A percentile compares a stretch with the other conserved stretches of the same genome.
Evolutionary conservation across 495 filamentous ascomycete genomes (phyloP).

Genomic region (Annulohypoxylon bovei): DNA sequence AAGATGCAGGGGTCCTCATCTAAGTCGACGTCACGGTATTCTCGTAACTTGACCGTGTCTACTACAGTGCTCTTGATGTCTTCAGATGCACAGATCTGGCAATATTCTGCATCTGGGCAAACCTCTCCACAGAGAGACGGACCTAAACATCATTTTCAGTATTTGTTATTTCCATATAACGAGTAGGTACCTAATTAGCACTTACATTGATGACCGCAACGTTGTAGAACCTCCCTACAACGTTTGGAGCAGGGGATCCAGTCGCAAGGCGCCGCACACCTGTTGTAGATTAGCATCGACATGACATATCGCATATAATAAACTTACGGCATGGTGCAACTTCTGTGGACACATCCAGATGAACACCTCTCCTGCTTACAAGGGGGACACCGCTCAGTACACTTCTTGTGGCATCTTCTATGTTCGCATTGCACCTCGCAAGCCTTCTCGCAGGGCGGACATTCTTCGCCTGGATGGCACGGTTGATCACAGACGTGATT

Average conservation of each 20-base stretch:
- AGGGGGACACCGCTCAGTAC: slow-evolving; percentile 69
- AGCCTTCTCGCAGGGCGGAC: slow-evolving; percentile 60
- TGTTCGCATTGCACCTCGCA: slow-evolving; percentile 71
- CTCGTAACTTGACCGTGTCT: slow-evolving; percentile 61
- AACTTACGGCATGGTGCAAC: slow-evolving; percentile 64
- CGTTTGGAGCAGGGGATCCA: slow-evolving; percentile 70
- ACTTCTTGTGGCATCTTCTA: slow-evolving; percentile 64
- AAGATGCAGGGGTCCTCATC: slow-evolving; percentile 70
- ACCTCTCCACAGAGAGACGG: slow-evolving; percentile 74
- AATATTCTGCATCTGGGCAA: slow-evolving; percentile 66
- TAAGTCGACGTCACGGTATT: slow-evolving; percentile 67
- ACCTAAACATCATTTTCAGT: slow-evolving; percentile 46
- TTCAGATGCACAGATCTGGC: slow-evolving; percentile 63
- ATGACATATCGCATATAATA: background rate
- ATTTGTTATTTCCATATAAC: background rate
- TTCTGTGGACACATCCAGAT: slow-evolving; percentile 64
- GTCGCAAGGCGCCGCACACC: slow-evolving; percentile 73
- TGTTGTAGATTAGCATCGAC: slow-evolving; percentile 12
- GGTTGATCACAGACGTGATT: slow-evolving; percentile 61
- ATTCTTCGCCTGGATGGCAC: slow-evolving; percentile 65
- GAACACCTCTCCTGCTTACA: slow-evolving; percentile 65
- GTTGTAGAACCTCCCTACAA: slow-evolving; percentile 57
- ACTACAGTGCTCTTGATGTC: slow-evolving; percentile 58
- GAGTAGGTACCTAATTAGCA: background rate
- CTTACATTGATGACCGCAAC: slow-evolving; percentile 65